Conservation (phyloP, 2,329 filamentous ascomycete species). For the Plenodomus tracheiphilus region DNA sequence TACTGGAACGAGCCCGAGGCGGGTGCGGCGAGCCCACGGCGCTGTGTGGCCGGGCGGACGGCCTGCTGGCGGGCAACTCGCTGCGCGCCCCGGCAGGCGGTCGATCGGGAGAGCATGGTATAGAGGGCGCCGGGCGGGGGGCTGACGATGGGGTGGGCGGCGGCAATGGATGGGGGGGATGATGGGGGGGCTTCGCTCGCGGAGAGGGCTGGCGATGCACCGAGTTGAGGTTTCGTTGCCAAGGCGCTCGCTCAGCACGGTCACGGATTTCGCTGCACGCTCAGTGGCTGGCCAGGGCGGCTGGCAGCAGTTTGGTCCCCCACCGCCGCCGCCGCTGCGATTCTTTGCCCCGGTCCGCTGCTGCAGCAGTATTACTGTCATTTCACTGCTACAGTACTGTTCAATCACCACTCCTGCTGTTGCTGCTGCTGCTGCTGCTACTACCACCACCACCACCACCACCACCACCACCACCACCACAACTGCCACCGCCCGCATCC, state of each 20-base stretch:
- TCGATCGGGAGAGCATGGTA: conserved; percentile 70
- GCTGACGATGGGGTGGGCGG: conserved; percentile 53
- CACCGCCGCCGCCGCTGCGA: conserved; percentile 10
- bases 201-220: conserved; percentile 14
- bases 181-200: conserved; percentile 10
- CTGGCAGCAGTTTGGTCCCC: conserved; percentile 6
- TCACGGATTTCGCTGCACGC: conserved; percentile 9
- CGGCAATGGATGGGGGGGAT: conserved; percentile 52
- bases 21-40: conserved; percentile 67
- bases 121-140: conserved; percentile 39
- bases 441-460: background rate
- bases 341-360: background rate
- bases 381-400: no score
- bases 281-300: conserved; percentile 8
- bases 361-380: no score
- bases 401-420: no score
- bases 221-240: conserved; percentile 8
- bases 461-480: conserved; percentile 4
- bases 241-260: conserved; percentile 1
- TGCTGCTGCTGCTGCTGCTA: background rate
- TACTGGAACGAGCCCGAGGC: conserved; percentile 80
- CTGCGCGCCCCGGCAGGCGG: conserved; percentile 66
- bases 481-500: background rate
- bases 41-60: conserved; percentile 55
- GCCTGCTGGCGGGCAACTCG: conserved; percentile 63